Base-by-base conservation (phyloP, 306 rosid genomes). In the Quercus cerris region DNA sequence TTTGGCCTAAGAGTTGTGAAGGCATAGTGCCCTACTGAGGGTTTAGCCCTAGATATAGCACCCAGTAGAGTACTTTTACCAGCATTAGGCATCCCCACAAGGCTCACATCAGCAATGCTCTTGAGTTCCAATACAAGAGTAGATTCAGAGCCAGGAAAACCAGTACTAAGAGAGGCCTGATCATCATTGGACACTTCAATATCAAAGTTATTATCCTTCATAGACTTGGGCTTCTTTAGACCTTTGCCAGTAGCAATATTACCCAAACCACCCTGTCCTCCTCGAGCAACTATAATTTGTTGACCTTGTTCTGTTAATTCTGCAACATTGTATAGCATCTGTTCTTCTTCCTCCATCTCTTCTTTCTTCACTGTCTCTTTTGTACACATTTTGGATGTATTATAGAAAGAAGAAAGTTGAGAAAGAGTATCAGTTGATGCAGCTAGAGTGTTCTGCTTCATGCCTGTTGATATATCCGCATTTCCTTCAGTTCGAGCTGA, bases 1-100 rank as follows among this genome's bases (percentile, higher is more conserved):
- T 95, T 95, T 3, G 98, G 98, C 81, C 99, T 84, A 0, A 89
- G 97, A 75, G 98, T 95, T 64, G 97, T 93, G 89, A 95, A 95
- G 78, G 96, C 98, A 54, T 95, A 95, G 85, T 91, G 90, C 66
- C 96, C 99, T 55, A 89, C 90, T 54, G 87, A 51, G 58, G 98
- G 98, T 81, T 89, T 95, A 57, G 96, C 97, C 86, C 91, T 85
- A 56, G 98, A 89, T 84, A 90, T 91, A 46, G 93, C 98, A 72
- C 99, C 98, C 15, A 95, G 88, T 30, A 95, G 90, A 59, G 97
- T 93, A 81, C 99, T 95, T 90, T 95, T 95, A 23, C 98, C 99
- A 78, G 99, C 97, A 90, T 93, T 95, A 71, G 99, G 99, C 90
- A 95, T 93, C 80, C 98, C 99, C 70, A 95, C 97, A 66, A 95